Evolutionary conservation across 176 grass and related monocot species (phyloP), one percentile per base, ranked within the genome.

Genomic region (Eragrostis nindensis): DNA sequence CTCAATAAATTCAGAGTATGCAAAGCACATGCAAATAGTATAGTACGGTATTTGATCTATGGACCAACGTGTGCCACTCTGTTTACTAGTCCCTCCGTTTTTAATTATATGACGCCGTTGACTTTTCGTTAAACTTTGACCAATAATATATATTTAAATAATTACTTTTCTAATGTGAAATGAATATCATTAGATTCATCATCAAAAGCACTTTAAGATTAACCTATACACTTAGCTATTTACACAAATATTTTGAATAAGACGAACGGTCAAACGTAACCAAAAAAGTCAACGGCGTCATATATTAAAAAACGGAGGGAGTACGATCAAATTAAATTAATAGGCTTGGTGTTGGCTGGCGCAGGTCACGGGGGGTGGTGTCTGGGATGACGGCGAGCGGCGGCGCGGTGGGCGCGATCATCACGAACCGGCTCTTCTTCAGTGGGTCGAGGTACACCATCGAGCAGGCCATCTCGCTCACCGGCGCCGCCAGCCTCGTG

Each of bases 381-480:
- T 89, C 94, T 0, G 94, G 94, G 14, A 90, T 95, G 93, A 92
- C 93, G 40, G 93, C 87, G 38, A 97, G 94, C 80, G 94, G 94
- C 17, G 94, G 90, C 68, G 90, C 85, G 3, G 69, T 97, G 36
- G 90, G 91, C 14, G 94, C 86, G 26, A 90, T 91, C 25, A 54
- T 91, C 54, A 93, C 70, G 5, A 92, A 97, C 80, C 83, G 89
- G 42, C 74, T 97, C 43, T 97, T 97, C 88, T 97, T 97, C 94
- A 91, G 84, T 14, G 84, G 84, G 17, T 74, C 66, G 0, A 60
- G 66, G 18, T 97, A 87, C 80, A 80, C 94, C 1, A 75, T 80
- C 25, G 89, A 91, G 70, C 86, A 80, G 6, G 71, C 86, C 40
- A 94, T 97, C 59, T 97, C 86, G 29, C 66, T 80, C 38, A 97